phyloP scores from a whole-genome alignment of 345 rosid species.

The Acer campestre region DNA sequence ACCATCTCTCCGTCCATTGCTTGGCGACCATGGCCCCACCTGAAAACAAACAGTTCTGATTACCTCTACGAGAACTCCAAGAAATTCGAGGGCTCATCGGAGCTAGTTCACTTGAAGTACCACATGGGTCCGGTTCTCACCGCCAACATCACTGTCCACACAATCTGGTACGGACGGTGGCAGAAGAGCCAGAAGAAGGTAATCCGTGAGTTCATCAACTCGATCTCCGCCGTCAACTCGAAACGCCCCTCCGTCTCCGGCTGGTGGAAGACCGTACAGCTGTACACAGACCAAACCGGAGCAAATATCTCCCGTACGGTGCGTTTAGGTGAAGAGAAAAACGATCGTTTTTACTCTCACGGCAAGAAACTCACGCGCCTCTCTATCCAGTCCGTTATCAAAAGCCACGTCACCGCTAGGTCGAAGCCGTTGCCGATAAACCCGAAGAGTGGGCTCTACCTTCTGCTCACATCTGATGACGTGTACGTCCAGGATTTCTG shows the following conservation, averaged over 20 bases:
- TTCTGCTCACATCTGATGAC: constrained; percentile 79
- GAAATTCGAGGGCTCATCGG: constrained; percentile 94
- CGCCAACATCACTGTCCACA: constrained; percentile 77
- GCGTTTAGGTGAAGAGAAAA: constrained; percentile 71
- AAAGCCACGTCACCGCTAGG: constrained; percentile 68
- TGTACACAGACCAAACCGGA: constrained; percentile 88
- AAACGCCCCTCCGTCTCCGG: constrained; percentile 77
- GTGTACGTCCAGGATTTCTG: constrained; percentile 97
- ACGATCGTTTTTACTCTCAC: constrained; percentile 91
- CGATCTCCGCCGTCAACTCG: constrained; percentile 62
- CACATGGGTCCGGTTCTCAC: constrained; percentile 98
- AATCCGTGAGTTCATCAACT: constrained; percentile 81
- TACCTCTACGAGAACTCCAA: constrained; percentile 54
- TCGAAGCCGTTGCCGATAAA: constrained; percentile 73
- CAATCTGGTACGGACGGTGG: constrained; percentile 97
- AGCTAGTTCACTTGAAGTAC: constrained; percentile 76
- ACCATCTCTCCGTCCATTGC: constrained; percentile 31
- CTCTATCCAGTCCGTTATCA: constrained; percentile 83
- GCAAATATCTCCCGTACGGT: constrained; percentile 60
- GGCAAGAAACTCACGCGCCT: constrained; percentile 82
- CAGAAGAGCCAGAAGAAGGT: constrained; percentile 68
- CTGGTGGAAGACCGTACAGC: constrained; percentile 94
- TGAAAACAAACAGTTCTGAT: constrained; percentile 49
- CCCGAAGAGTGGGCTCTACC: constrained; percentile 75
- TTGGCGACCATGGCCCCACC: constrained; percentile 82